Percentiles rank a stretch among this genome's conserved stretches.
Conservation (phyloP, 176 grass and related monocot genomes). For the Microstegium vimineum region DNA sequence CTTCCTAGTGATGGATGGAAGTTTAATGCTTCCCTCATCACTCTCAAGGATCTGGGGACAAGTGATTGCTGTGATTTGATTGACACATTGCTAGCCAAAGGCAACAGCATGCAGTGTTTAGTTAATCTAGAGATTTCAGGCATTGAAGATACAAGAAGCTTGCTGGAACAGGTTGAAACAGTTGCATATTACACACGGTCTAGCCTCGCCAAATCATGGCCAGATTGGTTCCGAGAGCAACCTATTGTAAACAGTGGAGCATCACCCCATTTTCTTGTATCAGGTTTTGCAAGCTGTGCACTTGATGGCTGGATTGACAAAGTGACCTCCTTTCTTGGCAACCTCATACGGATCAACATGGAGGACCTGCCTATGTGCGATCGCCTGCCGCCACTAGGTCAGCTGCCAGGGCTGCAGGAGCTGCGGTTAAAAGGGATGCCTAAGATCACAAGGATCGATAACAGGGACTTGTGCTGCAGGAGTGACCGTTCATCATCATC, state of each 20-base stretch:
- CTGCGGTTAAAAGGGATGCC: slow-evolving; percentile 14
- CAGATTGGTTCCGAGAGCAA: background rate
- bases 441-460: background rate
- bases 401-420: background rate
- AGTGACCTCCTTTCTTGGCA: slow-evolving; percentile 1
- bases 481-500: background rate
- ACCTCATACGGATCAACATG: slow-evolving; percentile 9
- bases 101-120: background rate
- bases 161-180: background rate
- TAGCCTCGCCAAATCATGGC: background rate
- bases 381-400: background rate
- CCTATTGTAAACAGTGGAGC: background rate
- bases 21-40: background rate
- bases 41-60: background rate
- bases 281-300: background rate
- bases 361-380: background rate
- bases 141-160: background rate
- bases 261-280: background rate
- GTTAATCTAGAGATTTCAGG: slow-evolving; percentile 14
- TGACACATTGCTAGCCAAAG: slow-evolving; percentile 1
- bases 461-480: background rate
- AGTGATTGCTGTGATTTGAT: background rate
- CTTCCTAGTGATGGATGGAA: background rate
- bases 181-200: background rate
- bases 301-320: background rate